phyloP scores from a whole-genome alignment of 169 alveolate species.

The Miamiensis avidus region DNA sequence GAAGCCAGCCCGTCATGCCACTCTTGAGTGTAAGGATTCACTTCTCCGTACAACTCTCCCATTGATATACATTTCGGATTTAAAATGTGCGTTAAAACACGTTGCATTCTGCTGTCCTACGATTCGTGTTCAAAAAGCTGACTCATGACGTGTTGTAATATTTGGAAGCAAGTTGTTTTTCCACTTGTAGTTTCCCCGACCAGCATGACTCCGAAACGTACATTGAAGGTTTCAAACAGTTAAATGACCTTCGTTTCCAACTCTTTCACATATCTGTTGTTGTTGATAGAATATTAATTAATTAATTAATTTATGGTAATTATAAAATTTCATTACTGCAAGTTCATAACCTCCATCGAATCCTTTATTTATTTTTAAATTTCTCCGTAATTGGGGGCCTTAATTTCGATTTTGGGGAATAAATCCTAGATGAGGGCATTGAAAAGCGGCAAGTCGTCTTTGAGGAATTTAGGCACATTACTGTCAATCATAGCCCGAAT shows the following conservation, averaged over 20 bases:
- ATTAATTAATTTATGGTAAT: too few relatives aligned
- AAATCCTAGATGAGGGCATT: constrained; percentile 68
- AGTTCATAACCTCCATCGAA: constrained; percentile 25
- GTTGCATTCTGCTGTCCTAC: constrained; percentile 61
- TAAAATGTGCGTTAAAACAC: constrained; percentile 54
- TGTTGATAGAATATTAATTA: too few relatives aligned
- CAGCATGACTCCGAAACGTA: constrained; percentile 84
- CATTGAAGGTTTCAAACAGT: constrained; percentile 83
- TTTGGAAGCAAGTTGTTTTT: constrained; percentile 67
- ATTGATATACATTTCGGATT: constrained; percentile 84
- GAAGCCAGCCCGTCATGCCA: constrained; percentile 87
- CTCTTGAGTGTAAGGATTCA: constrained; percentile 80
- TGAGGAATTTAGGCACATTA: constrained; percentile 73
- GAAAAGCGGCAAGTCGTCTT: constrained; percentile 73
- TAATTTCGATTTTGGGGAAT: constrained; percentile 72
- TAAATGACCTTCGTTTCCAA: constrained; percentile 67
- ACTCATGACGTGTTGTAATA: constrained; percentile 71
- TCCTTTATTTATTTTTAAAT: constrained; percentile 58
- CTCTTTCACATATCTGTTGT: constrained; percentile 50
- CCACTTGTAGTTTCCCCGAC: constrained; percentile 86
- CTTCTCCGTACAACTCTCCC: constrained; percentile 84
- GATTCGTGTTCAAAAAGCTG: constrained; percentile 55
- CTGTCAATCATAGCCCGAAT: constrained; percentile 81
- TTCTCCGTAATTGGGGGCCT: constrained; percentile 77
- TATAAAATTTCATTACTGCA: too few relatives aligned